Base-by-base conservation (phyloP, 192 early-diverging fungal species). In the Jimgerdemannia flammicorona region DNA sequence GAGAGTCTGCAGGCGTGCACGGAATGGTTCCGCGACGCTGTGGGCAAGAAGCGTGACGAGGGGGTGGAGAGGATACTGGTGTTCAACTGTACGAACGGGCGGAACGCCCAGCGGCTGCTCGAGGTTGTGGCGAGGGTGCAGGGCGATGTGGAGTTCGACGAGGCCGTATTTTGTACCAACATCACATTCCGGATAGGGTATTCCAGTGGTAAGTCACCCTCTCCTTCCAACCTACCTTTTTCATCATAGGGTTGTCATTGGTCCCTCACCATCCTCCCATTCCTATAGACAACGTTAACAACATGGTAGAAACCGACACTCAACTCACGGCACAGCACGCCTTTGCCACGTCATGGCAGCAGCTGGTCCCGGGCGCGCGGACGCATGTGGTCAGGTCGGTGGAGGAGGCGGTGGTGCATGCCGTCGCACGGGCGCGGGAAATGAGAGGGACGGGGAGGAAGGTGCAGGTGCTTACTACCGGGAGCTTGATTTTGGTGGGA, bases 401-500 rank as follows among this genome's bases (percentile, higher is more conserved):
- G 76, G 86, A 93, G 72, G 88, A 87, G 29, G 92, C 94, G 3
- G 90, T 93, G 76, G 85, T 93, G 72, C 87, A 87, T 29, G 93
- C 94, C 3, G 85, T 93, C 8, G 86, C 83, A 4, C 86, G 87
- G 79, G 81, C 90, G 9, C 69, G 75, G 10, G 44, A 77, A 39
- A 43, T 66, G 17, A 43, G 66, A 10, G 67, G 77, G 39, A 64
- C 64, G 3, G 17, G 43, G 10, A 76, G 76, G 43, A 40, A 72
- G 2, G 64, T 86, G 17, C 87, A 92, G 64, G 93, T 96, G 2
- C 84, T 99, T 42, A 92, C 92, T 40, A 97, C 97, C 3, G 98
- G 98, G 9, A 97, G 96, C 74, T 79, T 99, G 76, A 93, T 97
- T 75, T 79, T 99, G 72, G 90, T 98, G 29, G 98, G 98, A 42